Evolutionary conservation across 306 rosid genomes (phyloP).

Genomic region (Prunus salicina): DNA sequence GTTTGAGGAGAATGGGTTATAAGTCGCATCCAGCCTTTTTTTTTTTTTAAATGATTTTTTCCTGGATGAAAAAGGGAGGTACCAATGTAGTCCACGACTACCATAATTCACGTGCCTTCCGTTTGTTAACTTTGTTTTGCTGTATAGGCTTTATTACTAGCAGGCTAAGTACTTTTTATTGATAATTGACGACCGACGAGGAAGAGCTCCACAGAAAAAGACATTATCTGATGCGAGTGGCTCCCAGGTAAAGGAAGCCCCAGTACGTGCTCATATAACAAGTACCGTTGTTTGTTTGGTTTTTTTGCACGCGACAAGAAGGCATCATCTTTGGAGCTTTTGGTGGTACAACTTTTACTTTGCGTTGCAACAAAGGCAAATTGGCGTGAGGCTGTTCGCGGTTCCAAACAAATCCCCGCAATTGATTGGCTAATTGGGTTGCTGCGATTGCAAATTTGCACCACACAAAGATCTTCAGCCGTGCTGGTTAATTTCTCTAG

Average conservation of each 20-base stretch:
- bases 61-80: slow-evolving; percentile 53
- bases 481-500: too few species aligned
- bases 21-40: slow-evolving; percentile 42
- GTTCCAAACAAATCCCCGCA: background rate
- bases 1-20: slow-evolving; percentile 44
- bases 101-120: slow-evolving; percentile 39
- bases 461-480: too few species aligned
- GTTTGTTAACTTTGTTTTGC: background rate
- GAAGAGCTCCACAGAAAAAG: slow-evolving; percentile 42
- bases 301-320: background rate
- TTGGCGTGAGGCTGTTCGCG: background rate
- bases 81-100: slow-evolving; percentile 69
- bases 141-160: background rate
- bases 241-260: slow-evolving; percentile 16
- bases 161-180: slow-evolving; percentile 8
- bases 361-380: background rate
- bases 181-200: slow-evolving; percentile 26
- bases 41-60: slow-evolving; percentile 3
- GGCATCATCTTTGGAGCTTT: background rate
- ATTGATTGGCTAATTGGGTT: background rate
- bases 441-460: background rate
- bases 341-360: background rate
- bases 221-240: slow-evolving; percentile 43
- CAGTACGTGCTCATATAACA: background rate
- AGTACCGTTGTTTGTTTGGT: background rate